Evolutionary conservation across 805 yeast genomes (phyloP), one percentile per base, ranked within the genome.

Genomic region (Cyberlindnera maritima): DNA sequence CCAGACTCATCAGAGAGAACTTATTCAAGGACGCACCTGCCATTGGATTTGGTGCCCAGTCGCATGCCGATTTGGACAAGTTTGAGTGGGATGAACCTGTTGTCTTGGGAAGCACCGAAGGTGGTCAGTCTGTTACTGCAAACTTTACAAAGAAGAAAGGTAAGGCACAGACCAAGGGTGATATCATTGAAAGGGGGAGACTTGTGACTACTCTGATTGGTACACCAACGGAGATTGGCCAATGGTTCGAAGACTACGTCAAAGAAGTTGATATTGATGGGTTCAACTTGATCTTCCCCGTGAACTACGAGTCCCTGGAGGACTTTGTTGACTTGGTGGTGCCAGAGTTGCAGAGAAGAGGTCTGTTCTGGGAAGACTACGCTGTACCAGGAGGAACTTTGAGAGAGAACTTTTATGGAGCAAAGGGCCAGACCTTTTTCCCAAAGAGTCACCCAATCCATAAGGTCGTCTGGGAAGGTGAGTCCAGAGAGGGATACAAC

Each of bases 31-130:
- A 71, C 41, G 76, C 71, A 4, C 74, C 74, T 1, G 72, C 69
- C 34, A 73, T 72, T 4, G 58, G 71, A 31, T 72, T 73, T 51
- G 66, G 75, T 25, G 76, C 76, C 2, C 71, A 75, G 70, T 69
- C 74, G 2, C 76, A 75, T 12, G 61, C 70, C 43, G 76, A 73
- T 44, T 56, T 64, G 39, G 69, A 63, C 23, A 69, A 71, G 42
- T 53, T 33, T 37, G 52, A 50, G 11, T 48, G 50, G 52, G 49
- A 53, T 40, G 54, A 53, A 14, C 73, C 70, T 26, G 56, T 73
- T 15, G 57, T 60, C 14, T 55, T 63, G 42, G 61, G 59, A 2
- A 63, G 59, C 4, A 62, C 64, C 18, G 62, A 67, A 50, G 70
- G 71, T 14, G 65, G 65, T 2, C 61, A 63, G 20, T 65, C 69